phyloP scores from a whole-genome alignment of 2,329 filamentous ascomycete genomes.

The Escovopsis sp. region DNA sequence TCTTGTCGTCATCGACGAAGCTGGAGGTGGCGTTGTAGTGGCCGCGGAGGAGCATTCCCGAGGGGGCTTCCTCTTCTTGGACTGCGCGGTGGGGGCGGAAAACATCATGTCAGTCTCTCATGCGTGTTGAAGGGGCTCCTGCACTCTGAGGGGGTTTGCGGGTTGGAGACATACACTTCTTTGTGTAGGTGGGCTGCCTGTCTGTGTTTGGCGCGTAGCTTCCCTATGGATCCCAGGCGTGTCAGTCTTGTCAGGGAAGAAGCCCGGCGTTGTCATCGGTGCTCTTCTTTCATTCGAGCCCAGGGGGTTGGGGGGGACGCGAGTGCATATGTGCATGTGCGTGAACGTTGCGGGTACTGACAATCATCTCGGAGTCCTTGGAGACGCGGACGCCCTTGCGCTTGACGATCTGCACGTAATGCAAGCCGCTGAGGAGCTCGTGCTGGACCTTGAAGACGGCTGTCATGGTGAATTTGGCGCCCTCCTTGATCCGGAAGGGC shows the following conservation, averaged over 20 bases:
- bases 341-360: slow-evolving; percentile 28
- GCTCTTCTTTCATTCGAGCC: no score
- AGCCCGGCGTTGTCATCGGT: neutral
- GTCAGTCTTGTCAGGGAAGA: slow-evolving; percentile 10
- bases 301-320: no score
- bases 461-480: slow-evolving; percentile 85
- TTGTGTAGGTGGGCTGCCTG: slow-evolving; percentile 70
- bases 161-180: slow-evolving; percentile 59
- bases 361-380: slow-evolving; percentile 98
- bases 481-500: slow-evolving; percentile 97
- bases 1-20: slow-evolving; percentile 92
- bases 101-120: neutral
- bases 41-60: slow-evolving; percentile 77
- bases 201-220: slow-evolving; percentile 90
- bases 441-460: slow-evolving; percentile 92
- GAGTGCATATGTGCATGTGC: no score
- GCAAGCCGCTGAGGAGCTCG: slow-evolving; percentile 85
- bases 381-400: slow-evolving; percentile 72
- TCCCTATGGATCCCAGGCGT: slow-evolving; percentile 37
- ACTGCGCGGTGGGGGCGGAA: slow-evolving; percentile 36
- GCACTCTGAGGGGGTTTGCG: neutral
- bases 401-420: slow-evolving; percentile 92
- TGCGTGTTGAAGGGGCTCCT: neutral
- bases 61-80: slow-evolving; percentile 80
- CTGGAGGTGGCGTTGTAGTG: slow-evolving; percentile 80